Conservation (phyloP, 306 rosid genomes). For the Fagus sylvatica region DNA sequence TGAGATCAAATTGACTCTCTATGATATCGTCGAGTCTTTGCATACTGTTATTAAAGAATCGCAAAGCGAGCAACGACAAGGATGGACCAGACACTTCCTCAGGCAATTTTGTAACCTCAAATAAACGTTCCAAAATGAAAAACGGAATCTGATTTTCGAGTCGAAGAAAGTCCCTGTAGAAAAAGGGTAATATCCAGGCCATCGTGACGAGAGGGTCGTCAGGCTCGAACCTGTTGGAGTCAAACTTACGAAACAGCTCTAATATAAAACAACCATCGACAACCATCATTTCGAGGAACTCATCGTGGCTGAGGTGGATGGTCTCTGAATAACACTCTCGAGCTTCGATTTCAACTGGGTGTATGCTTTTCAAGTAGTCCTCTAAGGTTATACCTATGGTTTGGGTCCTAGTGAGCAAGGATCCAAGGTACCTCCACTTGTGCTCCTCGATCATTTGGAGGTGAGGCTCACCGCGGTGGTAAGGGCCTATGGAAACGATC, state of each 20-base stretch:
- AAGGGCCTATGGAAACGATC: neutral
- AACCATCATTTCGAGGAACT: neutral
- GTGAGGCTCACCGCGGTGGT: neutral
- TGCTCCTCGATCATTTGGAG: neutral
- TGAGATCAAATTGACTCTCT: neutral
- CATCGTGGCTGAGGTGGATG: neutral
- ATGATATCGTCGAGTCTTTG: neutral
- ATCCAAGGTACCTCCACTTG: neutral
- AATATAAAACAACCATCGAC: neutral
- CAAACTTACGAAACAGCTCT: neutral
- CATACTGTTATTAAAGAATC: neutral
- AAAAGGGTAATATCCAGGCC: neutral
- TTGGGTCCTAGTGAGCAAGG: neutral
- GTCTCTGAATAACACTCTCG: neutral
- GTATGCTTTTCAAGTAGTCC: neutral
- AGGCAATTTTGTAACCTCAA: neutral
- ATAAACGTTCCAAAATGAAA: neutral
- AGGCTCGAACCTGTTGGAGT: neutral
- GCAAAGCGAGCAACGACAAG: neutral
- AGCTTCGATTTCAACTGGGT: neutral
- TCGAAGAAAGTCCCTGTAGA: conserved; percentile 3
- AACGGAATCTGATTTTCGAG: conserved; percentile 1
- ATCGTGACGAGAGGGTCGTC: neutral
- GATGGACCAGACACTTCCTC: neutral
- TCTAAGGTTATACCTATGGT: neutral